These are phyloP conservation scores for Dillenia turbinata DNA, from an alignment of 164 flowering plant species.

Conservation along the genomic window DNA sequence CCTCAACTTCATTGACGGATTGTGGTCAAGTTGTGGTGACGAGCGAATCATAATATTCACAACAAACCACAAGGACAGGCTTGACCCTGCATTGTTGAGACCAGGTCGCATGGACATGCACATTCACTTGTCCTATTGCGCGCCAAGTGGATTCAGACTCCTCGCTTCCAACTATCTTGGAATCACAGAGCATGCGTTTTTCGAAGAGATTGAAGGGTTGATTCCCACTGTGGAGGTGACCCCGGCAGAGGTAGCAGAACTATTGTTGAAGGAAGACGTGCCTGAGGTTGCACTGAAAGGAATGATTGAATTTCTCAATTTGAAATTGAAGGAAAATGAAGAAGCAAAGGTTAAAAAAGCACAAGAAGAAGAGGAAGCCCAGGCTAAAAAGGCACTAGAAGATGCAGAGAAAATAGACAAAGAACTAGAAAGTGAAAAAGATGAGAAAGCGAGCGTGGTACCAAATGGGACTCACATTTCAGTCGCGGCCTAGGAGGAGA, in stretches of 20 bases:
- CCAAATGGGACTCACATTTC: not conserved
- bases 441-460: not conserved
- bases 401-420: not conserved
- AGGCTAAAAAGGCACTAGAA: slow-evolving; percentile 1
- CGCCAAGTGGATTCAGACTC: slow-evolving; percentile 15
- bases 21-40: not conserved
- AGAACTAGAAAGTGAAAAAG: not conserved
- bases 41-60: not conserved
- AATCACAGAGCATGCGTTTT: slow-evolving; percentile 16
- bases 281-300: slow-evolving; percentile 19
- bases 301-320: slow-evolving; percentile 22
- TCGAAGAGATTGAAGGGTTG: slow-evolving; percentile 22
- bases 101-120: slow-evolving; percentile 39
- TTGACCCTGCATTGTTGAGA: slow-evolving; percentile 31
- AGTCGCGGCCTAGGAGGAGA: not conserved
- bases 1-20: not conserved
- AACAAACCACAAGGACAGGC: slow-evolving; percentile 12
- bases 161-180: slow-evolving; percentile 23
- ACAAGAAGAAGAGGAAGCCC: slow-evolving; percentile 4
- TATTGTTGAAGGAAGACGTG: slow-evolving; percentile 28
- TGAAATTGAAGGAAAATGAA: slow-evolving; percentile 24
- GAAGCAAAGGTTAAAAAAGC: slow-evolving; percentile 8
- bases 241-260: slow-evolving; percentile 47
- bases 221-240: slow-evolving; percentile 19
- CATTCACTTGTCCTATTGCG: slow-evolving; percentile 32